Evolutionary conservation across 148 eudicot species (phyloP).

Genomic region (Bassia scoparia): DNA sequence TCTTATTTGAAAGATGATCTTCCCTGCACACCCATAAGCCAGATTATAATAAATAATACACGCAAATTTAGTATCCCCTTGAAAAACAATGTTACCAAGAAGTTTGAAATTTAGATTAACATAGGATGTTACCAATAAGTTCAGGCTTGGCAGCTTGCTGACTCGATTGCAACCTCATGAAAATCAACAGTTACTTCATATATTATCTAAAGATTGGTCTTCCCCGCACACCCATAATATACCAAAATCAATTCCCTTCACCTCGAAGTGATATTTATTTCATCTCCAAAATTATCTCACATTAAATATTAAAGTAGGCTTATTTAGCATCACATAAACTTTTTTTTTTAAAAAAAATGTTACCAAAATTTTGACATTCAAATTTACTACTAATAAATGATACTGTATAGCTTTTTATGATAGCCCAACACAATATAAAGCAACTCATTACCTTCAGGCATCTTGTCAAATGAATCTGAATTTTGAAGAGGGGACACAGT

Average conservation of each 20-base stretch:
- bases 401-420: background rate
- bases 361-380: background rate
- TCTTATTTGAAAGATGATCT: background rate
- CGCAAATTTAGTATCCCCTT: no score
- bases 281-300: background rate
- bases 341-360: background rate
- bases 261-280: background rate
- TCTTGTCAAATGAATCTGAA: constrained; percentile 9
- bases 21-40: constrained; percentile 26
- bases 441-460: constrained; percentile 25
- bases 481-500: background rate
- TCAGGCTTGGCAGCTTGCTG: no score
- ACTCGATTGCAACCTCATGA: constrained; percentile 22
- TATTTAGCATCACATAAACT: background rate
- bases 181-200: constrained; percentile 15
- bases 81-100: no score
- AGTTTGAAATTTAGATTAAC: no score
- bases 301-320: background rate
- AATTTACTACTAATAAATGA: background rate
- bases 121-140: no score
- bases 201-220: background rate
- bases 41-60: no score
- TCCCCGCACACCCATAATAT: constrained; percentile 27
- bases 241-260: background rate
- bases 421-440: background rate